Percentiles rank a stretch among this genome's conserved stretches.
These are phyloP conservation scores for Trypanosoma rangeli DNA, from an alignment of 208 protist species.

Conservation along the genomic window DNA sequence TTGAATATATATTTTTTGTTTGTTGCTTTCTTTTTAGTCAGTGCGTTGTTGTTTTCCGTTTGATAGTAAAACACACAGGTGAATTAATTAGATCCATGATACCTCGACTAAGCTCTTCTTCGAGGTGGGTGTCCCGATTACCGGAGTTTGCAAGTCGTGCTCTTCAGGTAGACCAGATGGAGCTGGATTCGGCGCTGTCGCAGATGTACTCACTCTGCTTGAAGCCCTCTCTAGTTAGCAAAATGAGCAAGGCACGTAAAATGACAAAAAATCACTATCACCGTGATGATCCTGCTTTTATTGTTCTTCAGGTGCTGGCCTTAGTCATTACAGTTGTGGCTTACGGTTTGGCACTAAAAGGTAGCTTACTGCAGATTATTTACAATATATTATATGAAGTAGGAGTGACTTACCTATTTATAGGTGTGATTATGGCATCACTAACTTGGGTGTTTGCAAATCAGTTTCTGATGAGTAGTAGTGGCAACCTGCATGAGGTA, in stretches of 20 bases:
- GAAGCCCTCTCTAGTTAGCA: slow-evolving; percentile 79
- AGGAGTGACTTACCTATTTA: slow-evolving; percentile 70
- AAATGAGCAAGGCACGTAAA: slow-evolving; percentile 86
- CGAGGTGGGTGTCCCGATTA: slow-evolving; percentile 68
- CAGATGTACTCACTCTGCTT: slow-evolving; percentile 90
- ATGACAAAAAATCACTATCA: slow-evolving; percentile 98
- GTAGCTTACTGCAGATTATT: slow-evolving; percentile 25
- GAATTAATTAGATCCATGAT: slow-evolving; percentile 13
- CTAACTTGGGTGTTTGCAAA: slow-evolving; percentile 68
- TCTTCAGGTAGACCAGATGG: slow-evolving; percentile 90
- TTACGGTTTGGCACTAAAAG: slow-evolving; percentile 41
- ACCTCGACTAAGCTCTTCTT: slow-evolving; percentile 27
- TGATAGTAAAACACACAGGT: not conserved
- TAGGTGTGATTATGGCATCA: slow-evolving; percentile 72
- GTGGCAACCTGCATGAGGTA: slow-evolving; percentile 38
- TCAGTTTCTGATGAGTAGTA: slow-evolving; percentile 55
- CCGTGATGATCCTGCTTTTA: slow-evolving; percentile 96
- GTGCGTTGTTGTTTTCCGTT: slow-evolving; percentile 8
- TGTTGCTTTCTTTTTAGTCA: slow-evolving; percentile 2
- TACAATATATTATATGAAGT: slow-evolving; percentile 58
- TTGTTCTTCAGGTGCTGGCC: slow-evolving; percentile 92
- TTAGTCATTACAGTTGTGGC: slow-evolving; percentile 62
- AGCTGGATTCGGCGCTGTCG: slow-evolving; percentile 88
- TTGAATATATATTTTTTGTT: slow-evolving; percentile 25
- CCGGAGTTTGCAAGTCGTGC: slow-evolving; percentile 78